Evolutionary conservation across 1,284 basidiomycete genomes (phyloP).

Genomic region (Apiotrichum gracile): DNA sequence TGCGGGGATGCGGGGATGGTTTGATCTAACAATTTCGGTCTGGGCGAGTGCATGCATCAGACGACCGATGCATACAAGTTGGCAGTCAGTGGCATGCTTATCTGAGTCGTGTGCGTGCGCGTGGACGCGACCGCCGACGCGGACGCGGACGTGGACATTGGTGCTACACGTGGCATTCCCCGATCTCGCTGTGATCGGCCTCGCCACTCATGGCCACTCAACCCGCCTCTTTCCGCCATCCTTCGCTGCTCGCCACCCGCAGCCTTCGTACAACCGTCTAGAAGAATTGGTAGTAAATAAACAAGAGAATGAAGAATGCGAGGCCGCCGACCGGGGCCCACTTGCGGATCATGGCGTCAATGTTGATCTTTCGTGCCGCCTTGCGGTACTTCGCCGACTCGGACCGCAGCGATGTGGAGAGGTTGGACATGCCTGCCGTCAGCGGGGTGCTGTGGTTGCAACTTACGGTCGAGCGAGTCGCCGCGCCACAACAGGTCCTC

Average conservation of each 20-base stretch:
- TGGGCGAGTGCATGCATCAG: too few relatives aligned
- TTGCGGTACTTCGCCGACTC: slow-evolving; percentile 98
- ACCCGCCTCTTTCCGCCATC: not conserved
- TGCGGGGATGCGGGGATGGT: too few relatives aligned
- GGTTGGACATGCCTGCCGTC: slow-evolving; percentile 80
- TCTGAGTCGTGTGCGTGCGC: too few relatives aligned
- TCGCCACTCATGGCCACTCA: too few relatives aligned
- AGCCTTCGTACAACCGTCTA: not conserved
- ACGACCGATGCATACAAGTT: too few relatives aligned
- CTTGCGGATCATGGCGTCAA: slow-evolving; percentile 87
- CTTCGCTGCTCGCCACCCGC: not conserved
- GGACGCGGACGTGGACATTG: too few relatives aligned
- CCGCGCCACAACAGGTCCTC: slow-evolving; percentile 84
- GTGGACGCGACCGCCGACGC: too few relatives aligned
- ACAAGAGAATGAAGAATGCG: slow-evolving; percentile 70
- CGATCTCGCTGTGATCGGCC: too few relatives aligned
- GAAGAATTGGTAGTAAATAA: slow-evolving; percentile 87
- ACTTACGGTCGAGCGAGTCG: slow-evolving; percentile 32
- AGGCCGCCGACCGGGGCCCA: slow-evolving; percentile 87
- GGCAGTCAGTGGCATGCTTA: too few relatives aligned
- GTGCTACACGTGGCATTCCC: too few relatives aligned
- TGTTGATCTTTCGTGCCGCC: slow-evolving; percentile 89
- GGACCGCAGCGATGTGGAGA: slow-evolving; percentile 93
- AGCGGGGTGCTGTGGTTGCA: not conserved
- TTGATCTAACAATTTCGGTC: too few relatives aligned